These are phyloP conservation scores for Scenedesmus sp. DNA, from an alignment of 163 green algal genomes.

Conservation along the genomic window DNA sequence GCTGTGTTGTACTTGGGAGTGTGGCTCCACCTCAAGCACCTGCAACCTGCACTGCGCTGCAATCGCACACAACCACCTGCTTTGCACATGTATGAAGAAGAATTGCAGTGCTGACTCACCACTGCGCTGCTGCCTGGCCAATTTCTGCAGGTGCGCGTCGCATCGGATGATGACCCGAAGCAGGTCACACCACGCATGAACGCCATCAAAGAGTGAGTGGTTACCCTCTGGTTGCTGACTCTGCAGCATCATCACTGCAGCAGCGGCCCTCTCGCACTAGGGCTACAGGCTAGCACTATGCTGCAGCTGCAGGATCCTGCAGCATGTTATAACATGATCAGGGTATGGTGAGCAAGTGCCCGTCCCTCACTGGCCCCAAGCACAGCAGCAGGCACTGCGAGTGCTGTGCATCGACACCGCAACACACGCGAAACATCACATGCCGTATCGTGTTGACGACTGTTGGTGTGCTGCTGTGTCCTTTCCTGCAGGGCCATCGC, in stretches of 20 bases:
- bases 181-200: not conserved
- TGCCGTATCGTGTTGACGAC: not conserved
- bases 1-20: too few relatives aligned
- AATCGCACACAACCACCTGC: too few relatives aligned
- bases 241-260: not conserved
- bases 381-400: too few relatives aligned
- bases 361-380: too few relatives aligned
- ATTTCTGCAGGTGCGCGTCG: not conserved
- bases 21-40: too few relatives aligned
- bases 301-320: too few relatives aligned
- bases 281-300: not conserved
- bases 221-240: not conserved
- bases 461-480: not conserved
- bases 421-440: not conserved
- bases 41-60: too few relatives aligned
- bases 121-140: not conserved
- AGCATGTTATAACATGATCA: too few relatives aligned
- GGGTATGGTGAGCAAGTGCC: too few relatives aligned
- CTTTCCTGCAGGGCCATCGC: not conserved
- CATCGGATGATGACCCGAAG: not conserved
- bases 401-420: too few relatives aligned
- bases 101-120: not conserved
- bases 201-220: not conserved
- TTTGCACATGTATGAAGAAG: too few relatives aligned
- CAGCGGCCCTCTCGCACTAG: not conserved